Evolutionary conservation across 495 filamentous ascomycete genomes (phyloP), one percentile per base, ranked within the genome.

Genomic region (Trypethelium eluteriae): DNA sequence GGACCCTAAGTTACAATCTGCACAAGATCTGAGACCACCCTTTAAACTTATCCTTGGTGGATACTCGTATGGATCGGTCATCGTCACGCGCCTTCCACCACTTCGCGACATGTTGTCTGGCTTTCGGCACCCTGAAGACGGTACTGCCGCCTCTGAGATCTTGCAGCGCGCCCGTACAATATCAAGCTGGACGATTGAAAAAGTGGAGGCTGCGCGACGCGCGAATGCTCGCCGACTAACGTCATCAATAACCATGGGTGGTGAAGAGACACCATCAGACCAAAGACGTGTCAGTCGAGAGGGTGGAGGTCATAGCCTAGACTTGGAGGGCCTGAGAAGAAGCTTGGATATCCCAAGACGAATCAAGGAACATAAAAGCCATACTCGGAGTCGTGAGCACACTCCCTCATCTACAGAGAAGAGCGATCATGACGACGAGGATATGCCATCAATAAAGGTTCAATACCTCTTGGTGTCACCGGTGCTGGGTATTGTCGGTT

Each of bases 21-120:
- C 14, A 7, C 9, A 38, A 4, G 47, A 41, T 7, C 70, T 73
- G 18, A 34, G 53, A 4, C 14, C 53, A 36, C 7, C 34, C 14
- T 57, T 69, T 25, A 65, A 92, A 4, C 73, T 79, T 9, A 56
- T 96, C 1, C 73, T 95, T 3, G 89, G 83, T 2, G 94, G 94
- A 49, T 98, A 98, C 75, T 97, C 93, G 0, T 98, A 96, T 73
- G 94, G 94, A 44, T 88, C 91, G 4, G 79, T 96, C 67, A 85
- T 98, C 50, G 84, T 90, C 11, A 85, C 82, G 3, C 84, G 86
- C 69, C 84, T 93, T 4, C 92, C 92, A 2, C 73, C 80, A 11
- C 75, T 88, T 35, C 73, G 79, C 14, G 76, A 79, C 1, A 83
- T 96, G 50, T 68, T 89, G 2, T 69, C 81, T 0, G 75, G 83